These are phyloP conservation scores for Fusarium nygamai DNA, from an alignment of 2,329 filamentous ascomycete species.

Conservation along the genomic window DNA sequence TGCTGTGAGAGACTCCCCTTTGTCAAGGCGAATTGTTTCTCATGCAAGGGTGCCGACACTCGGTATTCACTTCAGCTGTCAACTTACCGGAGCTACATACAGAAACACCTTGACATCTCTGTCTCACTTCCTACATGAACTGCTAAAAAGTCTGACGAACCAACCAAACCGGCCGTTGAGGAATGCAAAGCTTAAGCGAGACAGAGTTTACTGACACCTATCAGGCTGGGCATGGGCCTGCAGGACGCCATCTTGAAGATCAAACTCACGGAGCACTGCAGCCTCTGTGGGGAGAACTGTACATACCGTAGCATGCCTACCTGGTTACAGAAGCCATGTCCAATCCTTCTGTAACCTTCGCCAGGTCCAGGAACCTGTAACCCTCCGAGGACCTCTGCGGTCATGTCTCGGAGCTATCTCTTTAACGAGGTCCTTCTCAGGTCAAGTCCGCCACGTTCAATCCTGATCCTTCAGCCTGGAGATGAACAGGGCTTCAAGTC, in stretches of 20 bases:
- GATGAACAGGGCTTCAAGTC: constrained; percentile 10
- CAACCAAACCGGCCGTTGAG: neutral
- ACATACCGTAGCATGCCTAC: neutral
- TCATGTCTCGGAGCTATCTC: constrained; percentile 32
- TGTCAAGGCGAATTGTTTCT: constrained; percentile 17
- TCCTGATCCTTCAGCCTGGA: constrained; percentile 29
- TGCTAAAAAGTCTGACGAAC: neutral
- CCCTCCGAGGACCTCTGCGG: constrained; percentile 6
- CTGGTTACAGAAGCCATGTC: neutral
- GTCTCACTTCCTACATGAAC: neutral
- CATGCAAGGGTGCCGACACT: constrained; percentile 1
- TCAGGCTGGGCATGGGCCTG: neutral
- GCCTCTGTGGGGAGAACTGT: constrained; percentile 8
- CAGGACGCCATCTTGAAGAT: constrained; percentile 22
- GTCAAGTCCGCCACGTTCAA: constrained; percentile 25
- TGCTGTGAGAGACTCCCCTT: constrained; percentile 22
- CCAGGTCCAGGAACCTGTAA: neutral
- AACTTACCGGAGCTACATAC: constrained; percentile 1
- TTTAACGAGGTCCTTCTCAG: constrained; percentile 6
- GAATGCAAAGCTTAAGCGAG: neutral
- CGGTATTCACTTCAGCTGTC: constrained; percentile 9
- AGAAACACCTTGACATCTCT: neutral
- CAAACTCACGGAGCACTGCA: constrained; percentile 1
- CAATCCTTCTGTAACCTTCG: constrained; percentile 3
- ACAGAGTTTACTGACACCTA: neutral